A percentile compares a stretch with the other conserved stretches of the same genome.
phyloP scores from a whole-genome alignment of 2,329 filamentous ascomycete genomes.

The Rhynchosporium secalis region DNA sequence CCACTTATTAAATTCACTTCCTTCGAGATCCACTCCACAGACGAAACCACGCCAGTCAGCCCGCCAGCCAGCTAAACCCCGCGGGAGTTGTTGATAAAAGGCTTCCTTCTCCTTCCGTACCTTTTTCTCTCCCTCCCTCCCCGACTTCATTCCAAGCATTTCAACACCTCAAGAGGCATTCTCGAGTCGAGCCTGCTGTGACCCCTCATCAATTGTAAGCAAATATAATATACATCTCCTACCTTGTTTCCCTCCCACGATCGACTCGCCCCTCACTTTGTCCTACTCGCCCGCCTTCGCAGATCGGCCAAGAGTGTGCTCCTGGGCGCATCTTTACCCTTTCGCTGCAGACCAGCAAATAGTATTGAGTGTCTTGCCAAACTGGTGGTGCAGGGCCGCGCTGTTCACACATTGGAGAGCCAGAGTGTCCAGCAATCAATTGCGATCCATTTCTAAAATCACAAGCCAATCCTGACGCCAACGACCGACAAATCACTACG shows the following conservation, averaged over 20 bases:
- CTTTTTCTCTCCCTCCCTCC: conserved; percentile 10
- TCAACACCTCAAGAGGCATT: conserved; percentile 13
- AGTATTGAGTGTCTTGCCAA: conserved; percentile 1
- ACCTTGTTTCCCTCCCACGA: neutral
- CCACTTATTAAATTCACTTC: conserved; percentile 8
- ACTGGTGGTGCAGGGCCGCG: conserved; percentile 9
- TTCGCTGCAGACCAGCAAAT: neutral
- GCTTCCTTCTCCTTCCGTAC: conserved; percentile 8
- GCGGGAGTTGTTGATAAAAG: conserved; percentile 17
- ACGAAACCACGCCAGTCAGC: conserved; percentile 5
- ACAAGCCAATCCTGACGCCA: conserved; percentile 15
- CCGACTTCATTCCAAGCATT: conserved; percentile 9
- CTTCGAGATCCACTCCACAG: neutral
- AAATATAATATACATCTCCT: neutral
- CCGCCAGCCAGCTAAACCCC: conserved; percentile 11
- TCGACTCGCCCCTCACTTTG: neutral
- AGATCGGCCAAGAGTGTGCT: conserved; percentile 1
- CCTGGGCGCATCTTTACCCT: conserved; percentile 11
- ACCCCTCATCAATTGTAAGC: conserved; percentile 1
- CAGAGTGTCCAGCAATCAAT: neutral
- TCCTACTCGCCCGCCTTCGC: conserved; percentile 3
- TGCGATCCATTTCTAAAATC: conserved; percentile 4
- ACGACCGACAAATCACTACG: conserved; percentile 3
- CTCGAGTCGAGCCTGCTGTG: conserved; percentile 13
- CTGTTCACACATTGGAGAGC: conserved; percentile 4